Evolutionary conservation across 2,329 filamentous ascomycete species (phyloP), one percentile per base, ranked within the genome.

Genomic region (Arthroderma uncinatum): DNA sequence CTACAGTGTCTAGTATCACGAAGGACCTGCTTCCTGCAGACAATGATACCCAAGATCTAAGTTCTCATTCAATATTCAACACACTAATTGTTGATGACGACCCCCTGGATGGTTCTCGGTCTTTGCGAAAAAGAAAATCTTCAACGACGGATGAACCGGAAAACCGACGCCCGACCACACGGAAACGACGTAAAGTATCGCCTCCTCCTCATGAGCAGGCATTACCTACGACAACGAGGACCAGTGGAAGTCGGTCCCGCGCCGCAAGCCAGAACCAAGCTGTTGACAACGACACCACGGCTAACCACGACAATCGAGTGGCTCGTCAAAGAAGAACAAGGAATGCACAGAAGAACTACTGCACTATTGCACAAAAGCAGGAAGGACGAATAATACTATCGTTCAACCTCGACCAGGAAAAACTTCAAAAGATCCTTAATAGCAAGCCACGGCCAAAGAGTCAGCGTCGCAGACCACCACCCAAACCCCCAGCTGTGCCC

Each of bases 101-200:
- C 65, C 79, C 85, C 6, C 78, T 86, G 74, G 86, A 92, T 70
- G 87, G 85, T 48, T 84, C 88, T 7, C 84, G 89, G 55, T 81
- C 87, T 33, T 74, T 95, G 59, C 81, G 91, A 59, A 95, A 95
- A 73, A 83, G 91, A 56, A 95, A 92, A 70, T 85, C 88, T 16
- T 89, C 88, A 1, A 86, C 87, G 0, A 86, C 87, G 2, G 76
- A 80, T 10, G 80, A 82, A 58, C 76, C 65, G 12, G 83, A 85
- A 53, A 76, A 72, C 54, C 66, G 70, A 53, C 62, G 64, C 1
- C 68, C 69, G 21, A 64, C 70, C 23, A 73, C 61, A 76, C 88
- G 61, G 78, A 86, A 62, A 61, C 65, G 73, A 56, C 67, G 66
- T 44, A 70, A 71, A 25, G 72, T 69, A 57, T 68, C 50, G 10